These are phyloP conservation scores for Paradendryphiella salina DNA, from an alignment of 2,329 filamentous ascomycete species.

Conservation along the genomic window DNA sequence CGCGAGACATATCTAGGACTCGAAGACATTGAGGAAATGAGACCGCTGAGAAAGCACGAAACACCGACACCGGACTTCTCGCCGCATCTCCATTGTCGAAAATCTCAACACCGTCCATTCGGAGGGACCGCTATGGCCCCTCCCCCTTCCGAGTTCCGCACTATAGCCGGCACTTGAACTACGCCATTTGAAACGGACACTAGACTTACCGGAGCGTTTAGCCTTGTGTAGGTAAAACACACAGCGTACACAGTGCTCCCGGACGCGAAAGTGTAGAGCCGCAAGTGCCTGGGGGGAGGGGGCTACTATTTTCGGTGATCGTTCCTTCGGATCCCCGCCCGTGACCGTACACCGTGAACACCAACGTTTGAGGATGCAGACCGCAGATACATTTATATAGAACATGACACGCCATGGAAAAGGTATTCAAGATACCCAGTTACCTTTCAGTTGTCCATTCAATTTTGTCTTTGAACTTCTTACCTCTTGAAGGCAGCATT, in stretches of 20 bases:
- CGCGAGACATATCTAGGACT: not conserved
- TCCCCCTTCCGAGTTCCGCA: constrained; percentile 37
- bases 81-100: constrained; percentile 18
- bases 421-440: constrained; percentile 13
- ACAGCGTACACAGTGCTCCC: constrained; percentile 11
- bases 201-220: constrained; percentile 15
- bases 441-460: not conserved
- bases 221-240: constrained; percentile 16
- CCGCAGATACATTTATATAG: constrained; percentile 17
- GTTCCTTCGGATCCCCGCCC: constrained; percentile 32
- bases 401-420: not conserved
- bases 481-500: not conserved
- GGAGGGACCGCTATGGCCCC: constrained; percentile 28
- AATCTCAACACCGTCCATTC: constrained; percentile 9
- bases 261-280: constrained; percentile 29
- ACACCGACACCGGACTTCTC: constrained; percentile 8
- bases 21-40: not conserved
- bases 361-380: constrained; percentile 19
- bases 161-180: constrained; percentile 19
- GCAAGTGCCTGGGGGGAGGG: constrained; percentile 17
- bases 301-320: constrained; percentile 29
- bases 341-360: constrained; percentile 19
- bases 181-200: constrained; percentile 24
- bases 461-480: not conserved
- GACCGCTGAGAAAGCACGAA: not conserved